A percentile compares a stretch with the other conserved stretches of the same genome.
Evolutionary conservation across 2,329 filamentous ascomycete species (phyloP).

Genomic region (Trichoderma brevicompactum): DNA sequence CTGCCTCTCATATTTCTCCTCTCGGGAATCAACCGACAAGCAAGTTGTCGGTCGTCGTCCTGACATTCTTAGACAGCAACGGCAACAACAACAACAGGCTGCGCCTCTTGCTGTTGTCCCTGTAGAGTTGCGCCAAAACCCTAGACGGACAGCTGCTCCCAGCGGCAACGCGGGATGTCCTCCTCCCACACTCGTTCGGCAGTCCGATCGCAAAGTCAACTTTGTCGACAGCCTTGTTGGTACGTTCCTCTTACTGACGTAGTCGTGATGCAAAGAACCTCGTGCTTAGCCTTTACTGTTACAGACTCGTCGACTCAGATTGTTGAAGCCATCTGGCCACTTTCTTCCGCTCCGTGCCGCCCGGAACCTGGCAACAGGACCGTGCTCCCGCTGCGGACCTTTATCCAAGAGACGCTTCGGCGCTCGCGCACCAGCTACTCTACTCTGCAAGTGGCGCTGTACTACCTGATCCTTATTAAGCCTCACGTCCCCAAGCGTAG

Average conservation of each 20-base stretch:
- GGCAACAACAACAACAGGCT: constrained; percentile 31
- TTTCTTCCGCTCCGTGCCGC: constrained; percentile 79
- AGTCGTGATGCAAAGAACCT: constrained; percentile 26
- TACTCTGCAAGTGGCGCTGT: constrained; percentile 93
- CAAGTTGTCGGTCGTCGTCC: constrained; percentile 21
- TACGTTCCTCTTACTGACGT: constrained; percentile 62
- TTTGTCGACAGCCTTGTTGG: constrained; percentile 97
- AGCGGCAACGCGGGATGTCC: constrained; percentile 60
- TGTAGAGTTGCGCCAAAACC: constrained; percentile 67
- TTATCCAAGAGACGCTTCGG: constrained; percentile 95
- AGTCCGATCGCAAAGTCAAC: constrained; percentile 88
- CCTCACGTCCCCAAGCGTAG: constrained; percentile 81
- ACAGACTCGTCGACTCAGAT: constrained; percentile 96
- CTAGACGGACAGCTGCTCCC: constrained; percentile 60
- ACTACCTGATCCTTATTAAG: constrained; percentile 94
- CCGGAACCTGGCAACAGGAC: constrained; percentile 73
- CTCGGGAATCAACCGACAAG: constrained; percentile 36
- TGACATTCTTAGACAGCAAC: constrained; percentile 31
- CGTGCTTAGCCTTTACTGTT: constrained; percentile 42
- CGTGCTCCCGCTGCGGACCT: constrained; percentile 87
- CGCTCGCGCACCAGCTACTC: constrained; percentile 97
- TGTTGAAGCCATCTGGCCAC: constrained; percentile 95
- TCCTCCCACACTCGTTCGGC: constrained; percentile 78
- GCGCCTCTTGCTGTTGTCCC: constrained; percentile 48
- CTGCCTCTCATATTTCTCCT: constrained; percentile 51